Conservation (phyloP, 2,329 filamentous ascomycete genomes). For the Pseudogymnoascus destructans region DNA sequence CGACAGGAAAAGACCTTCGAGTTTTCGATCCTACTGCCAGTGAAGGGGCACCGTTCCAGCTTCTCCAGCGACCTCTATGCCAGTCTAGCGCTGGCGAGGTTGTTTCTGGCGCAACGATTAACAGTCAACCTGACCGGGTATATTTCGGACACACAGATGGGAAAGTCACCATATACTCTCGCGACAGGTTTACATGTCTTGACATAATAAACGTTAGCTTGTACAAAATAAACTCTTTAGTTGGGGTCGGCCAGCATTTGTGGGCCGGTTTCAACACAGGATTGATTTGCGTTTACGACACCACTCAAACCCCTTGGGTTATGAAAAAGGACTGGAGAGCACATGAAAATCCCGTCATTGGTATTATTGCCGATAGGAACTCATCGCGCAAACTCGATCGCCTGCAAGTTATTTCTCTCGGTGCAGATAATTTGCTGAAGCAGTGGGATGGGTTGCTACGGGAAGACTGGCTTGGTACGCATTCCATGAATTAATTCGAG, state of each 20-base stretch:
- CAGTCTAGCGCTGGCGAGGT: slow-evolving; percentile 72
- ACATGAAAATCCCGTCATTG: slow-evolving; percentile 70
- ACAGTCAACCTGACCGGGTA: slow-evolving; percentile 61
- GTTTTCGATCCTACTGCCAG: slow-evolving; percentile 64
- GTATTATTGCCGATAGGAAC: slow-evolving; percentile 63
- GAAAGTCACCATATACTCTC: slow-evolving; percentile 85
- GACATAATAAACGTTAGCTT: slow-evolving; percentile 73
- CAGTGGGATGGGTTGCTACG: slow-evolving; percentile 88
- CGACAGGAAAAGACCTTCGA: slow-evolving; percentile 72
- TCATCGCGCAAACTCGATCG: slow-evolving; percentile 77
- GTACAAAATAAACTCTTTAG: slow-evolving; percentile 86
- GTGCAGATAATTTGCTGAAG: slow-evolving; percentile 71
- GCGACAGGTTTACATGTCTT: slow-evolving; percentile 61
- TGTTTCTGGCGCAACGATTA: slow-evolving; percentile 66
- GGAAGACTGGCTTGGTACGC: slow-evolving; percentile 74
- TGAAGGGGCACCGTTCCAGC: slow-evolving; percentile 56
- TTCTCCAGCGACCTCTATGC: slow-evolving; percentile 56
- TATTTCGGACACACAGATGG: slow-evolving; percentile 90
- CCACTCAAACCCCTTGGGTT: slow-evolving; percentile 66
- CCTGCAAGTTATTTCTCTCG: slow-evolving; percentile 73
- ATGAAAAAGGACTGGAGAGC: slow-evolving; percentile 92
- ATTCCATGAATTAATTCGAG: background rate
- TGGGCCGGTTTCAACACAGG: slow-evolving; percentile 96
- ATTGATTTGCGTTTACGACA: slow-evolving; percentile 87
- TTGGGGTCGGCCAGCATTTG: slow-evolving; percentile 65